A percentile compares a stretch with the other conserved stretches of the same genome.
Evolutionary conservation across 768 basidiomycete species (phyloP).

Genomic region (Pleurotus cornucopiae): DNA sequence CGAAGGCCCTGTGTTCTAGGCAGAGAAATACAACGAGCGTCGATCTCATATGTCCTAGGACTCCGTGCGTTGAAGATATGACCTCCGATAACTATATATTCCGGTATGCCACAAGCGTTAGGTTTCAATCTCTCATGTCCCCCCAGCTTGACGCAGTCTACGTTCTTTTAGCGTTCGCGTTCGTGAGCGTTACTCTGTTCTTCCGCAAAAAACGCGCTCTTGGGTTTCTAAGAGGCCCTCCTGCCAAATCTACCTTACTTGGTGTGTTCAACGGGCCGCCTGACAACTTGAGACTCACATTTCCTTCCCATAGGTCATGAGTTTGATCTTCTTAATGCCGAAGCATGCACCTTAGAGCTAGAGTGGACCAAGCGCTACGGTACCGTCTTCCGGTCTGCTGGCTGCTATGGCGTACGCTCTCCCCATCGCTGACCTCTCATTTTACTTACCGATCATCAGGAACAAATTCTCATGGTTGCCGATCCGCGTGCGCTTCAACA

Average conservation of each 20-base stretch:
- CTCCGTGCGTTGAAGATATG: too few relatives aligned
- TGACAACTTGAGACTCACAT: not conserved
- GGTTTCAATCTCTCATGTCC: not conserved
- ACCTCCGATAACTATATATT: too few relatives aligned
- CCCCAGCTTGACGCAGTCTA: not conserved
- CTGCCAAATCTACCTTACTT: not conserved
- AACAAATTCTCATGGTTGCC: conserved; percentile 49
- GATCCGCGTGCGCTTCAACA: conserved; percentile 59
- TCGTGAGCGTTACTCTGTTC: not conserved
- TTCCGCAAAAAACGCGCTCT: conserved; percentile 1
- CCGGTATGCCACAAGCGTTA: too few relatives aligned
- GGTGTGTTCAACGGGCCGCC: not conserved
- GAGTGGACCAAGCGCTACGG: conserved; percentile 22
- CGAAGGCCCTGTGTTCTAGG: too few relatives aligned
- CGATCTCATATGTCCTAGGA: too few relatives aligned
- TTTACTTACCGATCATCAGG: conserved; percentile 23
- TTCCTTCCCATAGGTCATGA: conserved; percentile 5
- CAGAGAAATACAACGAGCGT: too few relatives aligned
- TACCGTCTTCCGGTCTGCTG: conserved; percentile 15
- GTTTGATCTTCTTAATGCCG: conserved; percentile 5
- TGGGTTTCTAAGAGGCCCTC: not conserved
- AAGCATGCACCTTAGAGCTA: conserved; percentile 24
- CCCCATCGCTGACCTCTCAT: not conserved
- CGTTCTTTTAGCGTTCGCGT: not conserved
- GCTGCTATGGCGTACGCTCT: conserved; percentile 3